Percentiles rank a stretch among this genome's conserved stretches.
phyloP scores from a whole-genome alignment of 352 stramenopile genomes.

The Pythium pyrilobum region DNA sequence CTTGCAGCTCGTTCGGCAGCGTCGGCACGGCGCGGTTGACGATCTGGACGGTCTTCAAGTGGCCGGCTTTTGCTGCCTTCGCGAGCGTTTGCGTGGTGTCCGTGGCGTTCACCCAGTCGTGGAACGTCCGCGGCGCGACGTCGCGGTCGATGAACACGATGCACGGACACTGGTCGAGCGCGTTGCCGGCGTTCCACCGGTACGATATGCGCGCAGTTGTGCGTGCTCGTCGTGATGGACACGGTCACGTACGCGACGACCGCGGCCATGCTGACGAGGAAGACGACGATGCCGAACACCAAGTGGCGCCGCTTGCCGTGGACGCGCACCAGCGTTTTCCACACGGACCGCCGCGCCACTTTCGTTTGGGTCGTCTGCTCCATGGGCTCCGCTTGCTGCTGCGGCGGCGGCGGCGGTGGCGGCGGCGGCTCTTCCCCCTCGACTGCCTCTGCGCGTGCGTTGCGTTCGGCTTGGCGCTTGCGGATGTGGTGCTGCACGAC shows the following conservation, averaged over 20 bases:
- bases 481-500: not conserved
- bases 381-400: too few relatives aligned
- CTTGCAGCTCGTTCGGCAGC: constrained; percentile 9
- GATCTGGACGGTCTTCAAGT: constrained; percentile 22
- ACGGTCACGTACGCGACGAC: constrained; percentile 10
- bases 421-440: too few relatives aligned
- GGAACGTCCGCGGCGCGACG: not conserved
- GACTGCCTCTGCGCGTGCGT: too few relatives aligned
- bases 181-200: constrained; percentile 1
- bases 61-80: constrained; percentile 3
- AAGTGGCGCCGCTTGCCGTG: constrained; percentile 12
- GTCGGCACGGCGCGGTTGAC: constrained; percentile 15
- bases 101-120: constrained; percentile 12
- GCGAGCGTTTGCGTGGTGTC: constrained; percentile 11
- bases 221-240: not conserved
- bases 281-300: constrained; percentile 4
- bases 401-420: too few relatives aligned
- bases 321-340: not conserved
- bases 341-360: too few relatives aligned
- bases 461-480: too few relatives aligned
- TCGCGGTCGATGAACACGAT: constrained; percentile 23
- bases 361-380: too few relatives aligned
- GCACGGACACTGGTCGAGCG: constrained; percentile 13
- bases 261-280: constrained; percentile 4
- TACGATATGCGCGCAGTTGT: constrained; percentile 6